phyloP scores from a whole-genome alignment of 108 stramenopile species.

The Aurantiochytrium sp. region DNA sequence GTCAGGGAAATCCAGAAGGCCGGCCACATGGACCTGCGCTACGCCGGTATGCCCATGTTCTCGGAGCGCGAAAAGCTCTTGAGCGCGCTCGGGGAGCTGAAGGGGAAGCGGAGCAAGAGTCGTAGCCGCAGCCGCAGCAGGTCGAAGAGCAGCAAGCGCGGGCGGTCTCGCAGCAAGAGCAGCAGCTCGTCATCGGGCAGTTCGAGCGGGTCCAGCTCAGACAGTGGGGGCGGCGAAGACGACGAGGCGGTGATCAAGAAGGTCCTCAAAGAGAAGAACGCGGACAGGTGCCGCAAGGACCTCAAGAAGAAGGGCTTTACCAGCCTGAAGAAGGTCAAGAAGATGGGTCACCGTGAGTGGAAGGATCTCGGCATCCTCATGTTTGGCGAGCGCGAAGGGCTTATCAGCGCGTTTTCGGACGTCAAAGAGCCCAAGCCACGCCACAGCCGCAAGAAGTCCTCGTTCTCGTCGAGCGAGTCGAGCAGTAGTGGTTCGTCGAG shows the following conservation, averaged over 20 bases:
- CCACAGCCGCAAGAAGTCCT: not conserved
- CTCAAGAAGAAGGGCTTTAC: not conserved
- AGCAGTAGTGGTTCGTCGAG: not conserved
- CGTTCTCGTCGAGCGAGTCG: not conserved
- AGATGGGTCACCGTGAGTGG: not conserved
- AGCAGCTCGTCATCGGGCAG: not conserved
- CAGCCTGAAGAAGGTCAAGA: not conserved
- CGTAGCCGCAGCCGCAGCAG: constrained; percentile 25
- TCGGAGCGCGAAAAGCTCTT: not conserved
- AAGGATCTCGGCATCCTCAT: not conserved
- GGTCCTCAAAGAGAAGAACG: not conserved
- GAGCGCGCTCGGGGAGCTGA: not conserved
- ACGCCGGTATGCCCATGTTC: not conserved
- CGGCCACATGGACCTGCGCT: not conserved
- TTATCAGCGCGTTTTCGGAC: not conserved
- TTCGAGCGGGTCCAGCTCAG: not conserved
- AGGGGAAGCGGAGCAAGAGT: not conserved
- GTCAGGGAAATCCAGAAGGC: not conserved
- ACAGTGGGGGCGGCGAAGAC: not conserved
- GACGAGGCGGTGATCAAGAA: not conserved
- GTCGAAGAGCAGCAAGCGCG: not conserved
- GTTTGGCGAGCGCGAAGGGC: not conserved
- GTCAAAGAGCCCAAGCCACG: not conserved
- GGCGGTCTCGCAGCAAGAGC: not conserved
- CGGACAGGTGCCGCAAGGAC: not conserved